Percentiles rank a stretch among this genome's conserved stretches.
Evolutionary conservation across 163 green algal species (phyloP).

Genomic region (Scenedesmus sp.): DNA sequence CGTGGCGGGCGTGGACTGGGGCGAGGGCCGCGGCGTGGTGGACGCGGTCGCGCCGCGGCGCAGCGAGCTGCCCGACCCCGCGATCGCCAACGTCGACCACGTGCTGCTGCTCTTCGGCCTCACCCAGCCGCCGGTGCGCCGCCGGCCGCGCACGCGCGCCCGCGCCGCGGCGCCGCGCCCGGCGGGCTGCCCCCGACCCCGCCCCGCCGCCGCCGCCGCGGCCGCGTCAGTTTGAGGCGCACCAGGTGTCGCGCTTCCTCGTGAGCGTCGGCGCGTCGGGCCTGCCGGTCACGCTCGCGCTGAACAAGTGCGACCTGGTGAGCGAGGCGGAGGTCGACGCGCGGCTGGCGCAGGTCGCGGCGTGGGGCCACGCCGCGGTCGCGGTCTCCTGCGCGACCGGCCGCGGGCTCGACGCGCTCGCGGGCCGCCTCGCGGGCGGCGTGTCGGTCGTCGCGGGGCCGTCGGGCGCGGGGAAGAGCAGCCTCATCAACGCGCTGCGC

Average conservation of each 20-base stretch:
- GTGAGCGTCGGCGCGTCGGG: constrained; percentile 80
- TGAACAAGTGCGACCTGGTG: constrained; percentile 96
- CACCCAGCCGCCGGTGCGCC: constrained; percentile 67
- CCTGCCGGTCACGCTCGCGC: constrained; percentile 82
- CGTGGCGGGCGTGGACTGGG: constrained; percentile 74
- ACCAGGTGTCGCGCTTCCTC: constrained; percentile 89
- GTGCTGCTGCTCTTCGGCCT: constrained; percentile 82
- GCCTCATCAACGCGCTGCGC: constrained; percentile 92
- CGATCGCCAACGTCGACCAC: constrained; percentile 93
- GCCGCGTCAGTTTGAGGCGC: constrained; percentile 74
- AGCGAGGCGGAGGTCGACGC: constrained; percentile 47
- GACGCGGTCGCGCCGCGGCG: constrained; percentile 70
- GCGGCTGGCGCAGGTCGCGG: constrained; percentile 55
- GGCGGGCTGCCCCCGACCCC: background rate
- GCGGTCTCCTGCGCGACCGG: constrained; percentile 75
- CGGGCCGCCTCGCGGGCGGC: constrained; percentile 54
- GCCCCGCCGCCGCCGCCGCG: background rate
- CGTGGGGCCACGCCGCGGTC: constrained; percentile 87
- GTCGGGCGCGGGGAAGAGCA: constrained; percentile 92
- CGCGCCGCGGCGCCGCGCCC: background rate
- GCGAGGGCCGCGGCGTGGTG: constrained; percentile 64
- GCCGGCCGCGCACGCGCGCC: background rate
- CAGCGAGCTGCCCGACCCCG: constrained; percentile 78
- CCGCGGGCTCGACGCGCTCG: constrained; percentile 70
- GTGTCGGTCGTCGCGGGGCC: constrained; percentile 89